Evolutionary conservation across 495 filamentous ascomycete species (phyloP).

Genomic region (Penicillium pulvis): DNA sequence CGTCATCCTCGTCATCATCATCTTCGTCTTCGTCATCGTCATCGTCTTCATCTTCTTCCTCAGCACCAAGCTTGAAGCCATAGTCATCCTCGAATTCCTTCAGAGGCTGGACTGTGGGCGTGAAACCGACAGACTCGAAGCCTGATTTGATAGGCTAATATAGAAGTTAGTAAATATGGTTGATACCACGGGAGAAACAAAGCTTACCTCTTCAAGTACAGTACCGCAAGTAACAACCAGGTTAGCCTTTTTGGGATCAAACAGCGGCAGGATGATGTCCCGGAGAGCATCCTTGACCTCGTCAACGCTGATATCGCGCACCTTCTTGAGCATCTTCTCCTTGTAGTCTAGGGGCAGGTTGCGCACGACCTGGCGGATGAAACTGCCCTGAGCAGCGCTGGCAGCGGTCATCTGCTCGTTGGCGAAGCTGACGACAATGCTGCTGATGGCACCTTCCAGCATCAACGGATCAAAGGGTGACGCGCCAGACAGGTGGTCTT

Average conservation of each 20-base stretch:
- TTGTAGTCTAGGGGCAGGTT: conserved; percentile 79
- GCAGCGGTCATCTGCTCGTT: conserved; percentile 85
- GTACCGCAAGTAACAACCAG: conserved; percentile 87
- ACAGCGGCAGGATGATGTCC: conserved; percentile 75
- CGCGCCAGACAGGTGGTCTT: conserved; percentile 62
- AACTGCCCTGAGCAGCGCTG: conserved; percentile 76
- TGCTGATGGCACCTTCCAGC: conserved; percentile 87
- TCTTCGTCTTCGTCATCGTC: conserved; percentile 61
- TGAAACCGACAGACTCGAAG: conserved; percentile 75
- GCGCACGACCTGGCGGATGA: conserved; percentile 76
- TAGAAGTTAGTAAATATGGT: conserved; percentile 9
- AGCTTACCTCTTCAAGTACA: conserved; percentile 77
- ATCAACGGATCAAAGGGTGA: conserved; percentile 73
- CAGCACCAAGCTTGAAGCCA: conserved; percentile 72
- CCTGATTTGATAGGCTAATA: conserved; percentile 68
- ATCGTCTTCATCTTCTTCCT: conserved; percentile 65
- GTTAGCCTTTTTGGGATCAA: conserved; percentile 74
- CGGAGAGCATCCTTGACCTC: conserved; percentile 76
- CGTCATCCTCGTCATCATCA: conserved; percentile 48
- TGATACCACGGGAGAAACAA: not conserved
- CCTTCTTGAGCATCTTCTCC: conserved; percentile 70
- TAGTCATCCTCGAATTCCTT: conserved; percentile 90
- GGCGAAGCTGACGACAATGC: conserved; percentile 79
- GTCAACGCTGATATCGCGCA: conserved; percentile 72
- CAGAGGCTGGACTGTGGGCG: conserved; percentile 70